Base-by-base conservation (phyloP, 768 basidiomycete genomes). In the Russula foetens region DNA sequence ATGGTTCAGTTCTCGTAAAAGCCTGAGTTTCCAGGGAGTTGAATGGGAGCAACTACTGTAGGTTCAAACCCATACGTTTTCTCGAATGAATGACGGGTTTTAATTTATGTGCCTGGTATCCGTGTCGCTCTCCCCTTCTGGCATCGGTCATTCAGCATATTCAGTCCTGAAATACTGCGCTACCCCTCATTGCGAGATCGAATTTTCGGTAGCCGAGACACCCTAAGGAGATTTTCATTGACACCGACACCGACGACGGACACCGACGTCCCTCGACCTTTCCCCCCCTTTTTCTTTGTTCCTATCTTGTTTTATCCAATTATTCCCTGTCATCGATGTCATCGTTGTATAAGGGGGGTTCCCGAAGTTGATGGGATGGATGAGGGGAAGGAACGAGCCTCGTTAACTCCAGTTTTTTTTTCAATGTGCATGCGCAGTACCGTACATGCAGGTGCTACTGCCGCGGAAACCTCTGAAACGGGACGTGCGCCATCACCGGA, bases 101-200 rank as follows among this genome's bases (percentile, higher is more conserved):
- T 7, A 35, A 35, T 35, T 35, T 35, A n/a, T n/a, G 55, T 56
- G 46, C 55, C 55, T 56, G 55, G 35, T 47, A 49, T 24, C 56
- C 47, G 11, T n/a, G 26, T 41, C 24, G 31, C 41, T 53, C n/a
- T 28, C 24, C 23, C n/a, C 35, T 52, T 35, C 15, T 39, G 33
- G 19, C 33, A 38, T 4, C 51, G 35, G 17, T 4, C 29, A 14
- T 28, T 53, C 39, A 53, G 39, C n/a, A 21, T 7, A 7, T n/a
- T n/a, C n/a, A n/a, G n/a, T n/a, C n/a, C n/a, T n/a, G n/a, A n/a
- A n/a, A n/a, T n/a, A n/a, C n/a, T n/a, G n/a, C n/a, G n/a, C n/a
- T 33, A 9, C n/a, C 23, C 12, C 31, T 33, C 35, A 29, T 49
- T n/a, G 47, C 47, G 5, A n/a, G 47, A 46, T 26, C 15, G 45